These are phyloP conservation scores for Boeremia lycopersici DNA, from an alignment of 2,329 filamentous ascomycete genomes.

Conservation along the genomic window DNA sequence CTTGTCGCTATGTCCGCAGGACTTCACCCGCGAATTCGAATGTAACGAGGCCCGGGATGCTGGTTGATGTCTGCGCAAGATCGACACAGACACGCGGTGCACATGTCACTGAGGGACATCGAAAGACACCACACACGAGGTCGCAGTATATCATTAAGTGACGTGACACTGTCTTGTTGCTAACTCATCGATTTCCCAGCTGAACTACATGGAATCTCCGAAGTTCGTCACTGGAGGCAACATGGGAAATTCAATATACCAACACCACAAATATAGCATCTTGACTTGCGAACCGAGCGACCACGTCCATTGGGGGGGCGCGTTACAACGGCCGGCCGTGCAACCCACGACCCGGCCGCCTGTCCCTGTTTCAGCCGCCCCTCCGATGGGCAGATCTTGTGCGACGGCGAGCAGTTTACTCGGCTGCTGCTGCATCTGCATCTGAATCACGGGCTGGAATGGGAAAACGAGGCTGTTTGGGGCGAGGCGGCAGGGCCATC, in stretches of 20 bases:
- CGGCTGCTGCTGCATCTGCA: slow-evolving; percentile 9
- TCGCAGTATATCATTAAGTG: no score
- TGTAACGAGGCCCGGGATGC: no score
- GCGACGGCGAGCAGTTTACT: slow-evolving; percentile 8
- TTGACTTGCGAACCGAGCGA: neutral
- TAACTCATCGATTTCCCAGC: no score
- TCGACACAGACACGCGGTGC: no score
- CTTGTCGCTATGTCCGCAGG: no score
- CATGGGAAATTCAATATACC: neutral
- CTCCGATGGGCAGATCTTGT: slow-evolving; percentile 10
- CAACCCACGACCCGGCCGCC: slow-evolving; percentile 11
- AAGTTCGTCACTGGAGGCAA: no score
- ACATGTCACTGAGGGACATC: no score
- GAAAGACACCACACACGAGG: no score
- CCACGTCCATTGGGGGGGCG: slow-evolving; percentile 1
- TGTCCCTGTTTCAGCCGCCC: slow-evolving; percentile 20
- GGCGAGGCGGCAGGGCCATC: slow-evolving; percentile 2
- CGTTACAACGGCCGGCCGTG: slow-evolving; percentile 23
- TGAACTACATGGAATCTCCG: no score
- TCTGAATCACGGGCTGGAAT: slow-evolving; percentile 11
- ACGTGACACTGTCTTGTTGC: no score
- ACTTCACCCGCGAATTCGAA: no score
- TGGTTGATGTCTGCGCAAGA: no score
- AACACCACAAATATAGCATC: neutral
- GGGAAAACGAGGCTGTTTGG: slow-evolving; percentile 1